Base-by-base conservation (phyloP, 2,329 filamentous ascomycete genomes). In the Aspergillus latus region DNA sequence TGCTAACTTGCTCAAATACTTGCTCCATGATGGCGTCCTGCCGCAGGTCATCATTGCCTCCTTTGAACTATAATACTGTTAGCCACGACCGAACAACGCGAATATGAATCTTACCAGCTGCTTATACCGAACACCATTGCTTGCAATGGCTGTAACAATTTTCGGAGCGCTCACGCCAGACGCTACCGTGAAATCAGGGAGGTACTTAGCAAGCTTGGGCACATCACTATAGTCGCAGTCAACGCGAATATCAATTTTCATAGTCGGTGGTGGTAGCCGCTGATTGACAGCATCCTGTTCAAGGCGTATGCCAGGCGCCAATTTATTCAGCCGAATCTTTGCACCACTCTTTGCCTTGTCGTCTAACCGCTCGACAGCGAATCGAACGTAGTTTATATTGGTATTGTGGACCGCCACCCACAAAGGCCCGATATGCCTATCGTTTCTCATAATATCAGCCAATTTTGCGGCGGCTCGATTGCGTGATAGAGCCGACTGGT, bases 21-120 rank as follows among this genome's bases (percentile, higher is more conserved):
- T 99, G 94, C 74, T 99, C 95, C 95, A 99, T 99, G 79, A 87
- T 99, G 44, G 93, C 91, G 68, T 99, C 94, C 76, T 99, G 94
- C 7, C 95, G 89, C 10, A 99, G 82, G 70, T 99, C 93, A 71
- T 99, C 94, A 68, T 93, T 93, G 15, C 94, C 92, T 60, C 92
- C 92, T 80, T 99, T 99, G 70, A 96, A 87, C 80, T 86, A 61
- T 57, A 49, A 52, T 57, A 51, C 28, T 28, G 52, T 66, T 45
- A 66, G 59, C 34, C 8, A 5, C 37, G 39, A 7, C 21, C 8
- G 48, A 21, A n/a, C 29, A 42, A 48, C 49, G 34, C 32, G 13
- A 7, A 28, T 2, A 28, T 9, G 46, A 47, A 9, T 66, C 79
- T 69, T 76, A 85, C 90, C 59, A 99, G 80, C 74, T 97, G 92